Base-by-base conservation (phyloP, 805 yeast species). In the Yamadazyma scolyti region DNA sequence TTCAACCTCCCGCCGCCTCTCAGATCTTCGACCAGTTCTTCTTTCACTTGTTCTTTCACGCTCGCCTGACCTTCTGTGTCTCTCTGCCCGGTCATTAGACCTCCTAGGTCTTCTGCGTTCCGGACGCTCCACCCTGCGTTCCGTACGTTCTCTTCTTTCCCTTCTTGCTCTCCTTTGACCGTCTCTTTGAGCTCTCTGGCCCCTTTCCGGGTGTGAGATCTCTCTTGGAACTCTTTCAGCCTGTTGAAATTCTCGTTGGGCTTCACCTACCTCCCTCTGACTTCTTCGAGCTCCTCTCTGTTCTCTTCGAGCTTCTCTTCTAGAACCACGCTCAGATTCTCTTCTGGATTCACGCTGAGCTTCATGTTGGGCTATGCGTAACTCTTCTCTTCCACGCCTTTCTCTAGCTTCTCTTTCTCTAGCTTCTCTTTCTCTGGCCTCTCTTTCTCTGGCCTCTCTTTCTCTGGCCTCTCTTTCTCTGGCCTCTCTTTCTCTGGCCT, bases 201-300 rank as follows among this genome's bases (percentile, higher is more conserved):
- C 22, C 11, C 21, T 23, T 15, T 24, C 14, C 18, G 9, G 27
- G 9, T 24, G 19, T 13, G 27, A 9, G 16, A 15, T n/a, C 23
- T 28, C 30, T 18, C 25, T 30, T 27, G 17, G 29, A 52, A 34
- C 53, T 55, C 25, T 38, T 34, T 6, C 44, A 39, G 20, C 49
- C 51, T 16, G 44, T 47, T 34, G 47, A 39, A 29, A 25, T 20
- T 16, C 17, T 26, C 16, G 9, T 22, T 14, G 13, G 9, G 9
- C 22, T 11, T 20, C 63, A 46, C 9, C 40, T 12, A 25, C 34
- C 4, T 19, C 6, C 24, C 7, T 17, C 8, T 10, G n/a, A 9
- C 20, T 16, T 16, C 20, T 21, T 21, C 16, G 27, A 29, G 30
- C 27, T 9, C 26, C 36, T 27, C 22, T 27, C 23, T 23, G 10